These are phyloP conservation scores for Cladophialophora exuberans DNA, from an alignment of 2,329 filamentous ascomycete species.

Conservation along the genomic window DNA sequence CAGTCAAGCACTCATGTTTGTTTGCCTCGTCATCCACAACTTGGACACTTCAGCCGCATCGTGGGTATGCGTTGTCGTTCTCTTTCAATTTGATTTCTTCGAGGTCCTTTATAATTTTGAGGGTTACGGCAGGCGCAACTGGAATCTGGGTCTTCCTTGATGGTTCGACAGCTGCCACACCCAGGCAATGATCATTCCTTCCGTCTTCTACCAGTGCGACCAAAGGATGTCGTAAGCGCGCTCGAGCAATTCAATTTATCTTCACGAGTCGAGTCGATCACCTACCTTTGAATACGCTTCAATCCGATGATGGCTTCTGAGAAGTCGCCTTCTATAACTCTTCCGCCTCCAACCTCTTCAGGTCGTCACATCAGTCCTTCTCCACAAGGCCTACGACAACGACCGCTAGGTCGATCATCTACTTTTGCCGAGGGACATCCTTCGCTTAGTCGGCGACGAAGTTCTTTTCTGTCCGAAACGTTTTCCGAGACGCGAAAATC, in stretches of 20 bases:
- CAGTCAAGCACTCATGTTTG: too few relatives aligned
- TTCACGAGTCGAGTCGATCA: too few relatives aligned
- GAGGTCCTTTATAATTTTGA: not conserved
- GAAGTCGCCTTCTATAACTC: slow-evolving; percentile 13
- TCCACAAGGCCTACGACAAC: slow-evolving; percentile 40
- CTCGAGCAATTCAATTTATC: not conserved
- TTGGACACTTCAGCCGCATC: not conserved
- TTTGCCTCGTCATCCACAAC: not conserved
- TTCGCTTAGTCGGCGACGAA: slow-evolving; percentile 59
- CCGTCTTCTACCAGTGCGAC: not conserved
- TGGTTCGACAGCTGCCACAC: not conserved
- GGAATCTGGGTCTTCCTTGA: not conserved
- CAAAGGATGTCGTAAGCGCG: not conserved
- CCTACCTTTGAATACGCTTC: not conserved
- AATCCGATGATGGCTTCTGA: slow-evolving; percentile 22
- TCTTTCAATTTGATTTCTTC: too few relatives aligned
- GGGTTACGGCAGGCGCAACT: not conserved
- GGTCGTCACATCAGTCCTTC: slow-evolving; percentile 30
- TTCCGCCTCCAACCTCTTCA: slow-evolving; percentile 11
- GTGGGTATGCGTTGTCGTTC: not conserved
- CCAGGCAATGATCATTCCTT: not conserved
- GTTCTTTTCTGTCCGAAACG: slow-evolving; percentile 78
- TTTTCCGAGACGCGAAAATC: slow-evolving; percentile 68
- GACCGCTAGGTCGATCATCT: slow-evolving; percentile 40
- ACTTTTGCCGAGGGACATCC: slow-evolving; percentile 41